Conservation (phyloP, 495 filamentous ascomycete species). For the Penicillium argentinense region DNA sequence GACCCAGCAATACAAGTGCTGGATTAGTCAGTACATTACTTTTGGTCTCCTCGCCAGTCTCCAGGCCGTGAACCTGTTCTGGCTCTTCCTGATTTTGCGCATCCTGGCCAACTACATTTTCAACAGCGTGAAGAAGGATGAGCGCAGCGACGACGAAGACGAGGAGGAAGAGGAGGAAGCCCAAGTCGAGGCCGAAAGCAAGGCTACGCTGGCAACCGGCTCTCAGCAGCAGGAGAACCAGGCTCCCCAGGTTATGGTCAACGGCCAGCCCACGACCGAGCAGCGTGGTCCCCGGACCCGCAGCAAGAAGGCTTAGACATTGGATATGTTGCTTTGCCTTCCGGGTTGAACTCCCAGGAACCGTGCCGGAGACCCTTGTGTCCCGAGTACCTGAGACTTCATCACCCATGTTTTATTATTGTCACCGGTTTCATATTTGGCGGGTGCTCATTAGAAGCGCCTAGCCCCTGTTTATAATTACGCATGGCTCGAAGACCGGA, state of each 20-base stretch:
- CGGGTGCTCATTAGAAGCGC: not conserved
- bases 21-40: slow-evolving; percentile 72
- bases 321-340: no score
- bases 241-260: slow-evolving; percentile 38
- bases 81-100: slow-evolving; percentile 78
- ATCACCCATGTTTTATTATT: not conserved
- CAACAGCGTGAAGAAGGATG: slow-evolving; percentile 50
- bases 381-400: no score
- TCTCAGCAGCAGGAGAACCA: slow-evolving; percentile 37
- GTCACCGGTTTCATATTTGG: slow-evolving; percentile 7
- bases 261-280: slow-evolving; percentile 36
- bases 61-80: slow-evolving; percentile 83
- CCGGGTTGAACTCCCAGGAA: not conserved
- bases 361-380: no score
- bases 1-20: slow-evolving; percentile 79
- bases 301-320: slow-evolving; percentile 24
- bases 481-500: slow-evolving; percentile 7
- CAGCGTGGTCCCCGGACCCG: slow-evolving; percentile 24
- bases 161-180: slow-evolving; percentile 44
- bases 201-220: slow-evolving; percentile 33
- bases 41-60: slow-evolving; percentile 67
- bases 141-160: slow-evolving; percentile 62
- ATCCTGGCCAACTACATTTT: slow-evolving; percentile 64
- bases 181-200: slow-evolving; percentile 20
- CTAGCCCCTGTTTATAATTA: slow-evolving; percentile 19